Percentiles rank a stretch among this genome's conserved stretches.
These are phyloP conservation scores for Orbilia blumenaviensis DNA, from an alignment of 2,329 filamentous ascomycete genomes.

Conservation along the genomic window DNA sequence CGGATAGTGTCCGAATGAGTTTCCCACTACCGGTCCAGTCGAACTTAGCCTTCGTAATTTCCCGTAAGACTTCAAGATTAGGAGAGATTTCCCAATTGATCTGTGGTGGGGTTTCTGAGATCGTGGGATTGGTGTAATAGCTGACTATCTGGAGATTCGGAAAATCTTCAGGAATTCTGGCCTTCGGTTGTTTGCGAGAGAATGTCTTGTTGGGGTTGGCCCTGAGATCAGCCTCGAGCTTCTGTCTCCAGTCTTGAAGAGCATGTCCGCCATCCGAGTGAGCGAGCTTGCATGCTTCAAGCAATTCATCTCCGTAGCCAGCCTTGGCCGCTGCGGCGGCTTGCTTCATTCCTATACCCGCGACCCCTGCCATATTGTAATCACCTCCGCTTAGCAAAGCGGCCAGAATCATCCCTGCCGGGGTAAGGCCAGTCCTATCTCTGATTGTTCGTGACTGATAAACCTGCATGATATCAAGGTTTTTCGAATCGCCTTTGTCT, in stretches of 20 bases:
- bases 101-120: slow-evolving; percentile 66
- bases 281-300: slow-evolving; percentile 62
- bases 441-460: slow-evolving; percentile 66
- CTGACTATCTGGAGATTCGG: slow-evolving; percentile 80
- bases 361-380: slow-evolving; percentile 87
- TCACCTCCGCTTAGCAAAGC: slow-evolving; percentile 96
- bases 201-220: slow-evolving; percentile 88
- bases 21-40: slow-evolving; percentile 84
- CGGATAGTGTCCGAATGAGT: slow-evolving; percentile 81
- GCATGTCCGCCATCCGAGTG: slow-evolving; percentile 70
- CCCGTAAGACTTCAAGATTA: slow-evolving; percentile 73
- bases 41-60: slow-evolving; percentile 80
- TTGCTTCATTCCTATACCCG: slow-evolving; percentile 84
- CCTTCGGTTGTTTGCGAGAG: slow-evolving; percentile 74
- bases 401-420: slow-evolving; percentile 90
- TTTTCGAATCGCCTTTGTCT: slow-evolving; percentile 70
- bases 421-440: slow-evolving; percentile 72
- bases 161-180: slow-evolving; percentile 81
- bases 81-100: slow-evolving; percentile 70
- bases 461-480: slow-evolving; percentile 78
- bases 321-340: slow-evolving; percentile 90
- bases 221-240: slow-evolving; percentile 76
- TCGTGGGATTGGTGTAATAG: slow-evolving; percentile 87
- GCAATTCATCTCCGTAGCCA: slow-evolving; percentile 79
- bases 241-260: slow-evolving; percentile 75